Base-by-base conservation (phyloP, 2,329 filamentous ascomycete species). In the Thelonectria olida region DNA sequence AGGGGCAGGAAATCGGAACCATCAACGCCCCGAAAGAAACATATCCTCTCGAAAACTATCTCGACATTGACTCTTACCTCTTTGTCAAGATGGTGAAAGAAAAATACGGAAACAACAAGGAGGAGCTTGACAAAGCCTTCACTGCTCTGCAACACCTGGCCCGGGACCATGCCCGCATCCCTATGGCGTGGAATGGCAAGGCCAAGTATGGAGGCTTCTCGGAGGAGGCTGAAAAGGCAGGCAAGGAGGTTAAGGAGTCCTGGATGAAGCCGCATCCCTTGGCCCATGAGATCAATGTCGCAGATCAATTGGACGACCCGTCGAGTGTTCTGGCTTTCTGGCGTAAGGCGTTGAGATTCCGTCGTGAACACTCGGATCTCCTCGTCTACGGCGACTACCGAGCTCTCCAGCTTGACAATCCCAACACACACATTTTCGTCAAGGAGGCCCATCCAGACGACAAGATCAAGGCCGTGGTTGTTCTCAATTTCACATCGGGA, bases 1-100 rank as follows among this genome's bases (percentile, higher is more conserved):
- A 91, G 68, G 88, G 88, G 9, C 87, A 91, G 68, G 89, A 91
- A 66, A 81, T 91, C 7, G 89, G 88, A 0, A 85, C 87, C 74
- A 79, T 85, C 12, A 90, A 91, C 65, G 81, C 86, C 1, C 87
- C 88, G 0, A 77, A 76, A 10, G 76, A 80, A 0, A 87, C 86
- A 80, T 82, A 82, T n/a, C 85, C 90, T 7, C 73, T 85, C 0
- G 84, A 90, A 57, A 88, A 82, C 50, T 81, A 82, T 53, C 73
- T 81, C 8, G 78, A 83, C 49, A 78, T 83, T 2, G 76, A 81
- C 45, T 86, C 85, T 66, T 82, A 82, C 45, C 84, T 76, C 0
- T 78, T 75, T 22, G 34, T 75, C 8, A 56, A 74, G 4, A 70
- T 74, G 62, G 65, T 77, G 8, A 71, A 70, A 63, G 74, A 76